Percentiles rank a stretch among this genome's conserved stretches.
Evolutionary conservation across 2,329 filamentous ascomycete genomes (phyloP).

Genomic region (Aureobasidium namibiae): DNA sequence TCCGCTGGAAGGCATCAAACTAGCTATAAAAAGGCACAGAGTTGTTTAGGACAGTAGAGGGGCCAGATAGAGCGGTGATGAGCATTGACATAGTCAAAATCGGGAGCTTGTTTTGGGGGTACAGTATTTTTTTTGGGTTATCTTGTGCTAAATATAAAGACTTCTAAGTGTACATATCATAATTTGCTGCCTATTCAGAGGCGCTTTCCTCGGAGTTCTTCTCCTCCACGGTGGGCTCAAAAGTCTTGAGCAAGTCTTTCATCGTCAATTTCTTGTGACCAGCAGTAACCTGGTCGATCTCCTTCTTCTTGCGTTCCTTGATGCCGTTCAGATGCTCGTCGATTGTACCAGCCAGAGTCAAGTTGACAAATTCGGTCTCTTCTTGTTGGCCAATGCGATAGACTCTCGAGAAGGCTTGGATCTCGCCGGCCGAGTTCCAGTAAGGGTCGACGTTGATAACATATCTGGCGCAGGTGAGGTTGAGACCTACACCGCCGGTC

Average conservation of each 20-base stretch:
- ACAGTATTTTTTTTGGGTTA: conserved; percentile 6
- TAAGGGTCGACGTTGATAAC: conserved; percentile 43
- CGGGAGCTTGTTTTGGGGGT: not conserved
- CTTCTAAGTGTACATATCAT: not conserved
- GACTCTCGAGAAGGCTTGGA: conserved; percentile 48
- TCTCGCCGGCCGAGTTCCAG: conserved; percentile 38
- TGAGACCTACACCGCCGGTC: conserved; percentile 50
- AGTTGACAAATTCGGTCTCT: conserved; percentile 49
- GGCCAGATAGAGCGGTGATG: not conserved
- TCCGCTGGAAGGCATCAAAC: not conserved
- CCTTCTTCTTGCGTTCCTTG: conserved; percentile 46
- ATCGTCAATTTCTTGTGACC: conserved; percentile 26
- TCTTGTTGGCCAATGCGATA: conserved; percentile 57
- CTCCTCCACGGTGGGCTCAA: not conserved
- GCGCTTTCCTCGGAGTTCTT: not conserved
- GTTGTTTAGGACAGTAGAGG: not conserved
- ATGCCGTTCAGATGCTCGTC: conserved; percentile 50
- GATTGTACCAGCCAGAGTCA: conserved; percentile 49
- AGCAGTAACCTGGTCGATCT: conserved; percentile 36
- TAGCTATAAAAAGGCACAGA: not conserved
- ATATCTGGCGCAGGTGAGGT: conserved; percentile 48
- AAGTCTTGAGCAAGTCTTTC: not conserved
- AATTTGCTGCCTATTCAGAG: not conserved
- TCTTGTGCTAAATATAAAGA: not conserved
- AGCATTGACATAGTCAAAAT: not conserved